Evolutionary conservation across 495 filamentous ascomycete genomes (phyloP), one percentile per base, ranked within the genome.

Genomic region (Xylaria grammica): DNA sequence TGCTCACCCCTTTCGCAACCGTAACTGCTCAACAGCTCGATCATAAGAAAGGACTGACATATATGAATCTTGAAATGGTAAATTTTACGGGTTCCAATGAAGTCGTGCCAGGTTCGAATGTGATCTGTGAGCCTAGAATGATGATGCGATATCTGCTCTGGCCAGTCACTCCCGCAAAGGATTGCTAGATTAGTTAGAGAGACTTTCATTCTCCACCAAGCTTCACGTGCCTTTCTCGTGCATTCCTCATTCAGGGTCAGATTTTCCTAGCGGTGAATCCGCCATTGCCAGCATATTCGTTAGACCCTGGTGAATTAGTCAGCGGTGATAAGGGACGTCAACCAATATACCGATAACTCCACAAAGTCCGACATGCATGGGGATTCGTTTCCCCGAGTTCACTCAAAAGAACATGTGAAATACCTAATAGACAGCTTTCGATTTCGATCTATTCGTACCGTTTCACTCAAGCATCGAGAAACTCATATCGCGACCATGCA

Each of bases 1-100:
- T 55, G 20, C 10, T 55, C 52, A 26, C 52, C 52, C 52, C 52
- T 55, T 54, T 54, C 30, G 30, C 4, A 27, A 27, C 26, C 6
- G 2, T 15, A 50, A 17, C n/a, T 1, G 17, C 51, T 38, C 9
- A 36, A 24, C 13, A 10, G 34, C 10, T 38, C 30, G 1, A 30
- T 4, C n/a, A 27, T 29, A 6, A 30, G 40, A 30, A 51, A 19
- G 17, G 19, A 20, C 11, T 36, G 32, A 36, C 32, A 36, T 36
- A 36, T 36, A 5, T 36, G 32, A 11, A 36, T 36, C 32, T 36
- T 4, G 11, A 36, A 36, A 4, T 36, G 32, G 32, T 36, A 36
- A 11, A 36, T 36, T 36, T n/a, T n/a, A n/a, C n/a, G n/a, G n/a
- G n/a, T n/a, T n/a, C n/a, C n/a, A n/a, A n/a, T n/a, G n/a, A n/a